Percentiles rank a stretch among this genome's conserved stretches.
Evolutionary conservation across 371 early-diverging fungal genomes (phyloP).

Genomic region (Thermomucor indicae-seudaticae): DNA sequence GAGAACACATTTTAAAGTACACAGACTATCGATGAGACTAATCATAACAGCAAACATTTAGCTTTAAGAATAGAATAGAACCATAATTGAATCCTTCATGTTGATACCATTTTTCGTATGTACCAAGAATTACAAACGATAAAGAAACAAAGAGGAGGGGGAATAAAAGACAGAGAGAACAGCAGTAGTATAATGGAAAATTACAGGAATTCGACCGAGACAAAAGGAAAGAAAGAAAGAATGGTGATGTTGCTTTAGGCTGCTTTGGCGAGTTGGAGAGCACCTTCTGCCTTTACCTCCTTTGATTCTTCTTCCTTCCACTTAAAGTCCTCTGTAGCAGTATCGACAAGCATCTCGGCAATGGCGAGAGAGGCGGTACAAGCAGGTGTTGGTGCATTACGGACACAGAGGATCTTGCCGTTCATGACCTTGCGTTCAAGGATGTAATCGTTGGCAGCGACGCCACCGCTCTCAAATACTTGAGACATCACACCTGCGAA

Average conservation of each 20-base stretch:
- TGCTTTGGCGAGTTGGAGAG: conserved; percentile 6
- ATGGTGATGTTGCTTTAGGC: conserved; percentile 2
- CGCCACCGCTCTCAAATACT: conserved; percentile 43
- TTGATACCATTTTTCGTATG: no score
- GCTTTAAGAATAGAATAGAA: no score
- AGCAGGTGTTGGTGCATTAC: conserved; percentile 51
- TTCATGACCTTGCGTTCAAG: conserved; percentile 46
- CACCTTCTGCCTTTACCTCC: conserved; percentile 2
- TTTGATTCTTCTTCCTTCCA: conserved; percentile 21
- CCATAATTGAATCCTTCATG: no score
- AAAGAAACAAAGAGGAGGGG: background rate
- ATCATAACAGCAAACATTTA: no score
- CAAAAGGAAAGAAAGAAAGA: background rate
- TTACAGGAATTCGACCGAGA: no score
- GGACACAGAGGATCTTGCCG: conserved; percentile 39
- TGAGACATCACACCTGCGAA: conserved; percentile 51
- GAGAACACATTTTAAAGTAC: no score
- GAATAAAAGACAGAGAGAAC: background rate
- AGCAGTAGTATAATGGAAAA: no score
- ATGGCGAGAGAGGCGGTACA: conserved; percentile 48
- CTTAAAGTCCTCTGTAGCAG: conserved; percentile 43
- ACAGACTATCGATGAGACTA: no score
- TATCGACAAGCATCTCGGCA: conserved; percentile 45
- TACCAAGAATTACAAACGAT: no score
- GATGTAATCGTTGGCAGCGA: conserved; percentile 46